Conservation (phyloP, 371 early-diverging fungal species). For the Caulochytrium protostelioides region DNA sequence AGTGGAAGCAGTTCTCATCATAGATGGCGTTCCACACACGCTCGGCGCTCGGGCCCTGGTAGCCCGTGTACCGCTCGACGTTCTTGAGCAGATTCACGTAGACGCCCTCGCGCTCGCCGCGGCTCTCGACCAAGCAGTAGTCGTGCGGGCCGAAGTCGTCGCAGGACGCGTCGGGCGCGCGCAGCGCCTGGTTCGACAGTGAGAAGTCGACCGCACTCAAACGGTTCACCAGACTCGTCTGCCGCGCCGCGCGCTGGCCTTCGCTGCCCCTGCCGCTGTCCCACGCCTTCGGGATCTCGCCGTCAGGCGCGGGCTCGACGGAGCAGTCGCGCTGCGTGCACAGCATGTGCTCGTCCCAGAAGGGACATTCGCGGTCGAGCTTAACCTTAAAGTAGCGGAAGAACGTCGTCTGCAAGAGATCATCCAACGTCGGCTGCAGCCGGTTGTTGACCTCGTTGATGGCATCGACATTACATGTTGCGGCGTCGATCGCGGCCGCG, state of each 20-base stretch:
- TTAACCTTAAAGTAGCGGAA: conserved; percentile 78
- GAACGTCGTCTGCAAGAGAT: conserved; percentile 56
- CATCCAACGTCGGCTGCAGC: no score
- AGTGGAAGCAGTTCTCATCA: conserved; percentile 80
- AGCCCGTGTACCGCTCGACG: conserved; percentile 92
- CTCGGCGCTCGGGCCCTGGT: conserved; percentile 64
- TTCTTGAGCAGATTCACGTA: conserved; percentile 75
- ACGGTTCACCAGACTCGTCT: no score
- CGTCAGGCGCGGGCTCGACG: conserved; percentile 52
- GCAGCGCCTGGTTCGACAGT: no score
- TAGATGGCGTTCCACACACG: conserved; percentile 88
- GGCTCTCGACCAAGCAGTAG: conserved; percentile 55
- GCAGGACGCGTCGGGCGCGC: no score
- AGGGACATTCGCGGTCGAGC: conserved; percentile 72
- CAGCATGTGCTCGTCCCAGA: conserved; percentile 63
- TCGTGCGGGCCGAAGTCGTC: no score
- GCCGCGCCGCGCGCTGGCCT: no score
- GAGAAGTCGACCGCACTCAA: no score
- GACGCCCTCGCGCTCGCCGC: conserved; percentile 31
- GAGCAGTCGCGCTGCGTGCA: conserved; percentile 73
- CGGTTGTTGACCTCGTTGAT: no score
- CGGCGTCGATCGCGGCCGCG: no score
- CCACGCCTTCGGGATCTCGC: conserved; percentile 25
- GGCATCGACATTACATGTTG: no score
- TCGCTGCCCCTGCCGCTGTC: no score